Percentiles rank a stretch among this genome's conserved stretches.
Evolutionary conservation across 768 basidiomycete species (phyloP).

Genomic region (Tricholoma saponaceum): DNA sequence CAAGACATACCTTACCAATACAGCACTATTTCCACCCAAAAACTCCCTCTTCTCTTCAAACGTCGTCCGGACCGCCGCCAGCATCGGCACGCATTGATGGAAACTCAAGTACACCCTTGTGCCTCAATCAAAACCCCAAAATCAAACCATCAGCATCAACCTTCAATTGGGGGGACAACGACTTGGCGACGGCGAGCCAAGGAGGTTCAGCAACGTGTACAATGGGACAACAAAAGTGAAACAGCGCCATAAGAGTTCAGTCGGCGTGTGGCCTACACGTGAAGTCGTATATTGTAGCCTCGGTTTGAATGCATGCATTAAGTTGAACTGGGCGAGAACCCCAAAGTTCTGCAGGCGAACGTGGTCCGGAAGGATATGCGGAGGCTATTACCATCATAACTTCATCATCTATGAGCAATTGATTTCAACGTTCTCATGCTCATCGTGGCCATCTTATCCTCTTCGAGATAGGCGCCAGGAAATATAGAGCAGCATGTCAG

Average conservation of each 20-base stretch:
- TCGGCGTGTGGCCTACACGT: slow-evolving; percentile 21
- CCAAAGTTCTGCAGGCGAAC: slow-evolving; percentile 34
- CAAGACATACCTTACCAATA: slow-evolving; percentile 31
- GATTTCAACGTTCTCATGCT: too few species aligned
- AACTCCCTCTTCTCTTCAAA: slow-evolving; percentile 39
- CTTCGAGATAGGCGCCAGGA: not conserved
- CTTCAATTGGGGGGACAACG: slow-evolving; percentile 20
- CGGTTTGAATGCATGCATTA: slow-evolving; percentile 13
- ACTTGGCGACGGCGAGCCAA: slow-evolving; percentile 35
- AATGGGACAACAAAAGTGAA: slow-evolving; percentile 33
- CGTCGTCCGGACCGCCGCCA: slow-evolving; percentile 28
- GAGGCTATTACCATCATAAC: too few species aligned
- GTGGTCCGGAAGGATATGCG: slow-evolving; percentile 32
- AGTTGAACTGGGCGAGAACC: slow-evolving; percentile 21
- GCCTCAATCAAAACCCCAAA: slow-evolving; percentile 25
- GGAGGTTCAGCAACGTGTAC: slow-evolving; percentile 30
- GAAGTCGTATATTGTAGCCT: not conserved
- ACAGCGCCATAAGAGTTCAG: slow-evolving; percentile 31
- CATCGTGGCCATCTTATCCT: too few species aligned
- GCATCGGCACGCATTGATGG: slow-evolving; percentile 28
- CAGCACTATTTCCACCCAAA: slow-evolving; percentile 23
- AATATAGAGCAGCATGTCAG: not conserved
- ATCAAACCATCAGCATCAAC: slow-evolving; percentile 25
- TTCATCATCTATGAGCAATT: too few species aligned
- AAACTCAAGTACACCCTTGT: slow-evolving; percentile 26